These are phyloP conservation scores for Acacia melanoxylon DNA, from an alignment of 306 rosid species.

Conservation along the genomic window DNA sequence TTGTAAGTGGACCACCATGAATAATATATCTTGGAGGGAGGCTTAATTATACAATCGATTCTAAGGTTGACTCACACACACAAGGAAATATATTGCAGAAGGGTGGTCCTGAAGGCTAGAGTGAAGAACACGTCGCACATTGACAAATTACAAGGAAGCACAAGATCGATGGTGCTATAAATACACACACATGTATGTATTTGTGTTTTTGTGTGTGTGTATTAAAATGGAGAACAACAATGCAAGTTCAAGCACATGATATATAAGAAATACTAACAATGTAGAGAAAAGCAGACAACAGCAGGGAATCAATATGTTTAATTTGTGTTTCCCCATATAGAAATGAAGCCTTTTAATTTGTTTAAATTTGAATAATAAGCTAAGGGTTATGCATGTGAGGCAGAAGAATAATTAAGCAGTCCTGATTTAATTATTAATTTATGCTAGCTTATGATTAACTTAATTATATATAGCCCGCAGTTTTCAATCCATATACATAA, in stretches of 20 bases:
- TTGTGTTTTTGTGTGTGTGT: too few relatives aligned
- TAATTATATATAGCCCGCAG: not conserved
- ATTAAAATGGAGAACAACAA: not conserved
- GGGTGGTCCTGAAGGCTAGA: conserved; percentile 21
- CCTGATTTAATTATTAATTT: not conserved
- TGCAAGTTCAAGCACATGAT: not conserved
- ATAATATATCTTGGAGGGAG: not conserved
- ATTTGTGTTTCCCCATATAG: not conserved
- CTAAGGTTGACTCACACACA: not conserved
- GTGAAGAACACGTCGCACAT: not conserved
- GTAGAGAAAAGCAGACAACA: not conserved
- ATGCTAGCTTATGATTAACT: not conserved
- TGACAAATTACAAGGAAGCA: not conserved
- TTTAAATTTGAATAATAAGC: not conserved
- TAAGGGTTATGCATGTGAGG: not conserved
- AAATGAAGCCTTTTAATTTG: not conserved
- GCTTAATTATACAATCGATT: not conserved
- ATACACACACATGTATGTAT: too few relatives aligned
- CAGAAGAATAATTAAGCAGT: not conserved
- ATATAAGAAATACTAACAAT: not conserved
- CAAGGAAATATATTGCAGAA: not conserved
- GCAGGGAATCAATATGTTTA: not conserved
- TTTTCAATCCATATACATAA: not conserved
- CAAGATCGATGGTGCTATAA: not conserved
- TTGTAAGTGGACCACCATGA: not conserved